Base-by-base conservation (phyloP, 139 green algal genomes). In the Pleodorina starrii region DNA sequence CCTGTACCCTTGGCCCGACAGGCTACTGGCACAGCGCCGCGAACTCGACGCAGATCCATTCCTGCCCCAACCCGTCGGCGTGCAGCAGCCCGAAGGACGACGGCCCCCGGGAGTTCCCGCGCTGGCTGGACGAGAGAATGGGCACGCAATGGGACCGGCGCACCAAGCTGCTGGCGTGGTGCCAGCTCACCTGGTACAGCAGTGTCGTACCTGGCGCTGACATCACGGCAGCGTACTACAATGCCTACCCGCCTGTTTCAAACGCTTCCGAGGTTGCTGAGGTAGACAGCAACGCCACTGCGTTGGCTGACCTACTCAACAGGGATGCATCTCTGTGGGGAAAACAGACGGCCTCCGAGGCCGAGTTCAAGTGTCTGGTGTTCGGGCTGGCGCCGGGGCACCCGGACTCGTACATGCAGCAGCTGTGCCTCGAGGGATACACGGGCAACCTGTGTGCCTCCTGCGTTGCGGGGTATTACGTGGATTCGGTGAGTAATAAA, bases 371-470 rank as follows among this genome's bases (percentile, higher is more conserved):
- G n/a, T 83, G 78, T 36, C 38, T 54, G 23, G 19, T 74, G 36
- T 85, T 43, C 19, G 78, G 78, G 9, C 38, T 85, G 36, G 29
- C 38, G 9, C 0, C 54, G 25, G n/a, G 29, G 29, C 35, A 82
- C 63, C 44, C n/a, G 51, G 44, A 69, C 32, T 35, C 35, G 27
- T 86, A 87, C 68, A 84, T 83, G 72, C 57, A 88, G 12, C 32
- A 68, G 66, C 82, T 77, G 42, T 85, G 57, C 42, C 36, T 29
- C 3, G n/a, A 44, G 1, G 89, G 89, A 35, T 91, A 91, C 60
- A 78, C 81, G 29, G 89, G 89, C 32, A 60, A 66, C 1, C 38
- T 91, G 60, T 91, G 89, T 74, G 82, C 81, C 10, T 32, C 36
- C 14, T 91, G 89, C 59, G 5, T 66, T 1, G 35, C 43, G 1